Base-by-base conservation (phyloP, 352 stramenopile genomes). In the Globisporangium alternatum region DNA sequence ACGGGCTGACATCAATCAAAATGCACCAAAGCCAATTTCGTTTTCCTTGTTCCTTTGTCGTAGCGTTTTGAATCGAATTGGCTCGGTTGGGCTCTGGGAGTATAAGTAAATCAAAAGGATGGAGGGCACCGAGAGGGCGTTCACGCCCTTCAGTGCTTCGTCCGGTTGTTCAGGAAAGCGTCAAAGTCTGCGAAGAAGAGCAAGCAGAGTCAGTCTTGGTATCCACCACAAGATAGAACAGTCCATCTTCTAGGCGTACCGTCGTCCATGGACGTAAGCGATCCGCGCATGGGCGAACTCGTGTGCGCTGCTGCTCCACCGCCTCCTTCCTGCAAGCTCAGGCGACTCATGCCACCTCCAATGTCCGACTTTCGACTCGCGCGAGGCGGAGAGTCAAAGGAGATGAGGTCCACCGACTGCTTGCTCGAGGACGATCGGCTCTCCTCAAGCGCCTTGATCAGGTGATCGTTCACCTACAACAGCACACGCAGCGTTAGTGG, bases 401-500 rank as follows among this genome's bases (percentile, higher is more conserved):
- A 74, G 25, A 93, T 86, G 56, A 93, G 69, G 52, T 86, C 76
- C 2, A 71, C 66, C 15, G 67, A 69, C 30, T 57, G 49, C 22
- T 41, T 25, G 13, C 43, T 60, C 21, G 56, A 60, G 49, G 72
- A 68, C 5, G 77, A 65, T 31, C 49, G 73, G 49, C 72, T 81
- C 66, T 91, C 86, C 28, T 92, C 82, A 30, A 95, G 61, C 2
- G 70, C 84, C 59, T 89, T 89, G 70, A 93, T 90, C 66, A 95
- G 71, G 67, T 83, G 75, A 65, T 95, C 86, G 60, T 95, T 95
- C 22, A 91, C 82, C 85, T 93, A 55, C 3, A 8, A 44, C 56
- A 67, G 15, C 37, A 15, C 45, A 47, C 9, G 35, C 35, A 41
- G 30, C 25, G n/a, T 47, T 5, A 15, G 8, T 43, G 3, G 12